Percentiles rank a stretch among this genome's conserved stretches.
These are phyloP conservation scores for Phallus indusiatus DNA, from an alignment of 768 basidiomycete genomes.

Conservation along the genomic window DNA sequence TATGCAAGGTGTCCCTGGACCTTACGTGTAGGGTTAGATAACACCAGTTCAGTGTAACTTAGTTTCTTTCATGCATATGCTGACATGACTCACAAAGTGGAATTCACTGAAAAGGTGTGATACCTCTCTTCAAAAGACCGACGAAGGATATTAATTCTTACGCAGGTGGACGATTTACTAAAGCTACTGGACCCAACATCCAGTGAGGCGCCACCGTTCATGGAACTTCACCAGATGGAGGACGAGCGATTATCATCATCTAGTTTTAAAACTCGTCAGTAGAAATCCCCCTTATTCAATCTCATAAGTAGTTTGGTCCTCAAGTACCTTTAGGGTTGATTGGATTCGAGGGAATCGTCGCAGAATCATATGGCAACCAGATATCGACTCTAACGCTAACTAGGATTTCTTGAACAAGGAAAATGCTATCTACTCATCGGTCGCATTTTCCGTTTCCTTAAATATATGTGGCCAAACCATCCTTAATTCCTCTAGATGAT, in stretches of 20 bases:
- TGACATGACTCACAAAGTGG: constrained; percentile 39
- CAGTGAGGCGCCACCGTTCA: constrained; percentile 64
- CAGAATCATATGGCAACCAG: constrained; percentile 74
- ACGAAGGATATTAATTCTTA: background rate
- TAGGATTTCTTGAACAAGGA: background rate
- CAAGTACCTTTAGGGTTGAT: constrained; percentile 35
- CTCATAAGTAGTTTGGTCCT: constrained; percentile 11
- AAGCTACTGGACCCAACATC: constrained; percentile 59
- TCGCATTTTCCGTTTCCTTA: constrained; percentile 4
- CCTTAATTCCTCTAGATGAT: constrained; percentile 56
- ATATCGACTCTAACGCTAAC: constrained; percentile 63
- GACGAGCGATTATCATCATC: constrained; percentile 63
- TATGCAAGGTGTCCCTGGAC: constrained; percentile 92
- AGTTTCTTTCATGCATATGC: constrained; percentile 18
- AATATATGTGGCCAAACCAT: constrained; percentile 71
- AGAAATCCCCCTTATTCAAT: background rate
- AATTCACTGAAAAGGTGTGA: constrained; percentile 40
- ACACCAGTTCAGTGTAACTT: constrained; percentile 47
- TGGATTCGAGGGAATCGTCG: constrained; percentile 73
- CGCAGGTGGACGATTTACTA: constrained; percentile 66
- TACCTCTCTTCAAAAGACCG: constrained; percentile 10
- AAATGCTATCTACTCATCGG: background rate
- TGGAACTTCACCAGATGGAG: constrained; percentile 72
- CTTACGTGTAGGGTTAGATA: constrained; percentile 69
- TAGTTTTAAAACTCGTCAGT: constrained; percentile 59